phyloP scores from a whole-genome alignment of 2,329 filamentous ascomycete genomes.

The Colletotrichum echinochloae region DNA sequence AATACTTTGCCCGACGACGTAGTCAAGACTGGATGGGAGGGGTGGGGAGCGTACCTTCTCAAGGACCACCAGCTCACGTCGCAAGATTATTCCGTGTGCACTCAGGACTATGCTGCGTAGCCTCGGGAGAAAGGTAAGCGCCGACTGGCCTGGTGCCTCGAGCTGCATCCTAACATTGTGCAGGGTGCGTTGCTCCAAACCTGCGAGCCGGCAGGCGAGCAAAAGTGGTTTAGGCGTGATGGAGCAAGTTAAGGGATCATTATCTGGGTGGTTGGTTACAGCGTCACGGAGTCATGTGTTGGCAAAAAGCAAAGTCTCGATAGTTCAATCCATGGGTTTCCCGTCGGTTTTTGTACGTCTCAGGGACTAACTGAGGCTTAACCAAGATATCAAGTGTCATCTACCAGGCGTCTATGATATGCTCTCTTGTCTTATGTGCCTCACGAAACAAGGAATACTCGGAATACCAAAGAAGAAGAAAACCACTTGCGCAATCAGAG shows the following conservation, averaged over 20 bases:
- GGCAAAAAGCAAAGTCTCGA: not conserved
- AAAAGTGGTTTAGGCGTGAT: not conserved
- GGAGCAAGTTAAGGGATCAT: not conserved
- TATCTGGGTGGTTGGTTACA: not conserved
- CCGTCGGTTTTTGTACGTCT: no score
- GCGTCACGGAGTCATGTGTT: not conserved
- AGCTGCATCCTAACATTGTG: not conserved
- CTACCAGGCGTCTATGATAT: fast-evolving
- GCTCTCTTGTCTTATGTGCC: not conserved
- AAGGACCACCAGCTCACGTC: not conserved
- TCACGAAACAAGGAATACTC: not conserved
- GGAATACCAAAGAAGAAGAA: not conserved
- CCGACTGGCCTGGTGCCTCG: not conserved
- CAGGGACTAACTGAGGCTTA: not conserved
- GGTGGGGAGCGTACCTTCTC: slow-evolving; percentile 21
- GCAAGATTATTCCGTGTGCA: not conserved
- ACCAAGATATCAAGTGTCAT: not conserved
- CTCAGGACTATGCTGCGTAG: not conserved
- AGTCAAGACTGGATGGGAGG: slow-evolving; percentile 25
- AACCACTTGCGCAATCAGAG: no score
- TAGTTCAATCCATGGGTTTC: not conserved
- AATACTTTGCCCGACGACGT: slow-evolving; percentile 10
- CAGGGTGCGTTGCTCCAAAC: not conserved
- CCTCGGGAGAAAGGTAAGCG: not conserved
- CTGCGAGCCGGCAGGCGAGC: not conserved